Evolutionary conservation across 495 filamentous ascomycete species (phyloP).

Genomic region (Rusavskia elegans): DNA sequence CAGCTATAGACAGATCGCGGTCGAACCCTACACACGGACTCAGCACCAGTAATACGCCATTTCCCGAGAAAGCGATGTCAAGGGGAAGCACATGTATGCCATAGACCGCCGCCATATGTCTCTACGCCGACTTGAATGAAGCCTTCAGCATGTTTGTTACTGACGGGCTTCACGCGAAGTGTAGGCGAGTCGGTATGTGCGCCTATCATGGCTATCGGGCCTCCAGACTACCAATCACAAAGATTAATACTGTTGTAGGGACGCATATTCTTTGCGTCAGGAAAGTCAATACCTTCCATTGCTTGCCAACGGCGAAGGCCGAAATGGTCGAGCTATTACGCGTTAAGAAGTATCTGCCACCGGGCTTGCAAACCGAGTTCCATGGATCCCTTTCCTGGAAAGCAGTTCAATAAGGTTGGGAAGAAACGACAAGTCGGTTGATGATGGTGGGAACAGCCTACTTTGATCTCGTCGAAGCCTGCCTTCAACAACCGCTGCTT

Average conservation of each 20-base stretch:
- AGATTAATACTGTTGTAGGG: too few species aligned
- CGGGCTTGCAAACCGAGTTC: constrained; percentile 61
- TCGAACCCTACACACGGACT: constrained; percentile 58
- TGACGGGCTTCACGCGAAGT: constrained; percentile 82
- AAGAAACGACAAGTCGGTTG: background rate
- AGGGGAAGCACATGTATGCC: constrained; percentile 37
- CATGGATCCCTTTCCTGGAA: constrained; percentile 72
- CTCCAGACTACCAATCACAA: constrained; percentile 44
- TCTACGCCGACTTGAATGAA: constrained; percentile 94
- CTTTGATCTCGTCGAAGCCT: constrained; percentile 73
- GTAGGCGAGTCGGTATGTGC: constrained; percentile 93
- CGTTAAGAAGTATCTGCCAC: constrained; percentile 92
- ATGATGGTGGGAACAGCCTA: constrained; percentile 12
- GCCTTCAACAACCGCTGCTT: constrained; percentile 59
- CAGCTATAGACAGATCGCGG: constrained; percentile 81
- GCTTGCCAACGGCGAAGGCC: constrained; percentile 82
- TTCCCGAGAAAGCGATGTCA: background rate
- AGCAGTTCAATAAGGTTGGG: background rate
- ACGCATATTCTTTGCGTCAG: too few species aligned
- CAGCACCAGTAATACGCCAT: background rate
- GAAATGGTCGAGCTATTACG: constrained; percentile 87
- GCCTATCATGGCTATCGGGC: constrained; percentile 87
- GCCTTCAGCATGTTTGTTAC: constrained; percentile 73
- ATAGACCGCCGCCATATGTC: constrained; percentile 80
- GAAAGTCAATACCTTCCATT: constrained; percentile 49